Base-by-base conservation (phyloP, 2,329 filamentous ascomycete genomes). In the Pseudocercospora pini-densiflorae region DNA sequence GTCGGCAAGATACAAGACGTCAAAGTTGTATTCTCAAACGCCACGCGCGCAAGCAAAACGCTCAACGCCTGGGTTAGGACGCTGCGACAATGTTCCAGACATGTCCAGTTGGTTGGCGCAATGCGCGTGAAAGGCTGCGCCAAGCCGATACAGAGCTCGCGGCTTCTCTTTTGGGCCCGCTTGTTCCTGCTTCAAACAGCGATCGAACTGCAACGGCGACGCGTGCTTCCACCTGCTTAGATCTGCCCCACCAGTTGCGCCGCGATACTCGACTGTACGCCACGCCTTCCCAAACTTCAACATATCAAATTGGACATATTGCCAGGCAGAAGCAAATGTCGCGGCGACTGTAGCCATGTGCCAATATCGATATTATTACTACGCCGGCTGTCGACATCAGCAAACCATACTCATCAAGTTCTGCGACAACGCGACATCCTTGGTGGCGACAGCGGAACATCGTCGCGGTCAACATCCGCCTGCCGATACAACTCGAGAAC, bases 351-450 rank as follows among this genome's bases (percentile, higher is more conserved):
- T 54, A 61, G 63, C 64, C 19, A 78, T 78, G 76, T 78, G 76
- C 63, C 66, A 66, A 23, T 77, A 76, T 71, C 69, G 66, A 53
- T 76, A 77, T 61, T 67, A 71, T 69, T 76, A 74, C 68, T 78
- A 71, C 63, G 60, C 67, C 27, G 60, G 67, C 59, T 78, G 76
- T 64, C 65, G 68, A 24, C 76, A 78, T 63, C 71, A 75, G 49
- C 63, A 76, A 51, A 68, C 72, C 12, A 51, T 73, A n/a, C 67
- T 76, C 21, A 57, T 70, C 63, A 49, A 63, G n/a, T 73, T 68
- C 58, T 77, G 76, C 66, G 67, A 69, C 24, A 62, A 69, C 23
- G 71, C 71, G 36, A 60, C 59, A 43, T 49, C 54, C 19, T 58
- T 58, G 36, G 31, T 49, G 54, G 45, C 19, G 51, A 27, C 59